Evolutionary conservation across 371 early-diverging fungal species (phyloP).

Genomic region (Mucor irregularis): DNA sequence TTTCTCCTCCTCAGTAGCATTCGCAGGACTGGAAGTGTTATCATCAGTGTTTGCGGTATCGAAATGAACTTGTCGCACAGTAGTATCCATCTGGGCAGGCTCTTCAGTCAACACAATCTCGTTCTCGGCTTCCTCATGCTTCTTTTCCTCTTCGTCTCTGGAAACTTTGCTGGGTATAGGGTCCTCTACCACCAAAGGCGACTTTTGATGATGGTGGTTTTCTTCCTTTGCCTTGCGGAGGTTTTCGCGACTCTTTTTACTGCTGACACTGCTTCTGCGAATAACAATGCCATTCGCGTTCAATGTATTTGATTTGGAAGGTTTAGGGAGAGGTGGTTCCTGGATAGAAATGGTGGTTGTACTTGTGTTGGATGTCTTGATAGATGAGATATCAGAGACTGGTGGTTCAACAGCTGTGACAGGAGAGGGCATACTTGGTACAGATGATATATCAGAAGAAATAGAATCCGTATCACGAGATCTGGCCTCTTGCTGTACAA

Average conservation of each 20-base stretch:
- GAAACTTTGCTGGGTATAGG: neutral
- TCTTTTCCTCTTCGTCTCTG: slow-evolving; percentile 4
- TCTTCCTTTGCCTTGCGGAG: slow-evolving; percentile 23
- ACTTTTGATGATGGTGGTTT: neutral
- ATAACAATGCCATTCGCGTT: slow-evolving; percentile 19
- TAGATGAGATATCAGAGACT: neutral
- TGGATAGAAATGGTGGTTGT: slow-evolving; percentile 1
- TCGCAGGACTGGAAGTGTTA: neutral
- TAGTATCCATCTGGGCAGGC: neutral
- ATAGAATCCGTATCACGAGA: slow-evolving; percentile 10
- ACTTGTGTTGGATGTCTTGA: neutral
- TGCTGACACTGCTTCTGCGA: slow-evolving; percentile 38
- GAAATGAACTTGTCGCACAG: slow-evolving; percentile 2
- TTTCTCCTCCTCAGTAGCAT: too few species aligned
- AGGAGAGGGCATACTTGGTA: slow-evolving; percentile 9
- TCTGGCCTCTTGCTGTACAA: too few species aligned
- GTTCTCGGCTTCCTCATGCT: neutral
- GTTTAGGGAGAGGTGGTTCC: slow-evolving; percentile 15
- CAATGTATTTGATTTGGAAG: slow-evolving; percentile 9
- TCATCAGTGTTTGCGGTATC: neutral
- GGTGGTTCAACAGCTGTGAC: neutral
- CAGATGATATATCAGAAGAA: slow-evolving; percentile 14
- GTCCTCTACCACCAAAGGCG: neutral
- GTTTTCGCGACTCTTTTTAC: slow-evolving; percentile 38
- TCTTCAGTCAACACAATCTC: neutral